These are phyloP conservation scores for Amphichorda felina DNA, from an alignment of 2,329 filamentous ascomycete species.

Conservation along the genomic window DNA sequence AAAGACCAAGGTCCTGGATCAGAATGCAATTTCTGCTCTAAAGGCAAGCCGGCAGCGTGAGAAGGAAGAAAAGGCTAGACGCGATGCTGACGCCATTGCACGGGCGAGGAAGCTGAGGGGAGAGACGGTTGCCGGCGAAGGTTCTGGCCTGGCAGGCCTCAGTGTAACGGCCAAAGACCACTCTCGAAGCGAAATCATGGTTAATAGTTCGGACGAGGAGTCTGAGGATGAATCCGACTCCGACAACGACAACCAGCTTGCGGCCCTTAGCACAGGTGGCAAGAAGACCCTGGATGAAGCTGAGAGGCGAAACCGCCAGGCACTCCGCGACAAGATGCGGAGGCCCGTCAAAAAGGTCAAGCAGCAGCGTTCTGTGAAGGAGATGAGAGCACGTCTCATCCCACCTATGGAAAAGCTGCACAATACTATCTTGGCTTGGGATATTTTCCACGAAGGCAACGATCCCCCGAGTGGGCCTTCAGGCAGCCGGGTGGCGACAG, in stretches of 20 bases:
- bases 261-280: conserved; percentile 33
- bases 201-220: conserved; percentile 69
- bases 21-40: conserved; percentile 33
- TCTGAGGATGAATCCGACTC: conserved; percentile 53
- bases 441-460: conserved; percentile 83
- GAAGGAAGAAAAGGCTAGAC: conserved; percentile 60
- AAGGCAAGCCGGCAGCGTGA: conserved; percentile 64
- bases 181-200: conserved; percentile 80
- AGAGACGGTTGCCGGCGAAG: conserved; percentile 46
- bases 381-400: conserved; percentile 85
- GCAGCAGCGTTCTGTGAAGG: conserved; percentile 71
- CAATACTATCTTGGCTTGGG: conserved; percentile 80
- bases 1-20: conserved; percentile 17
- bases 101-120: conserved; percentile 41
- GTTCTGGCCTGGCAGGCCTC: conserved; percentile 64
- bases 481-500: conserved; percentile 66
- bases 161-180: conserved; percentile 70
- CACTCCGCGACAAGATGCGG: conserved; percentile 43
- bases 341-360: conserved; percentile 77
- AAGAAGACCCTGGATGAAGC: conserved; percentile 37
- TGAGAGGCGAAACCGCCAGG: conserved; percentile 28
- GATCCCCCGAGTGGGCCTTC: conserved; percentile 68
- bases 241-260: conserved; percentile 20
- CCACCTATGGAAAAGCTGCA: conserved; percentile 82
- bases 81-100: conserved; percentile 61